Percentiles rank a stretch among this genome's conserved stretches.
Conservation (phyloP, 345 rosid species). For the Trapa bicornis region DNA sequence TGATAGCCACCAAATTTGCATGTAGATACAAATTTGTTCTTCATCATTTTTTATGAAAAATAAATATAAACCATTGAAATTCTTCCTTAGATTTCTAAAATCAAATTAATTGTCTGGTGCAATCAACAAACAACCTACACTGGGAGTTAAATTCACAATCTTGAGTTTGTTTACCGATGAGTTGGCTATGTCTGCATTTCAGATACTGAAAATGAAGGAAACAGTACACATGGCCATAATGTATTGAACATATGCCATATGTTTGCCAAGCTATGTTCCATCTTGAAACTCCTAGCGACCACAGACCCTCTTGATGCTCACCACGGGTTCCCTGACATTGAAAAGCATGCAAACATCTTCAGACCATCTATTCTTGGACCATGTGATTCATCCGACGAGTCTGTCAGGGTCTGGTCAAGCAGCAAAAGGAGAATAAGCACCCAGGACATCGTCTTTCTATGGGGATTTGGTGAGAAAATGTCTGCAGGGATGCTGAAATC, state of each 20-base stretch:
- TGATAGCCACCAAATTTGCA: background rate
- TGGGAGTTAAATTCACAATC: background rate
- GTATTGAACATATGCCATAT: constrained; percentile 53
- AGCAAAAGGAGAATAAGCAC: constrained; percentile 43
- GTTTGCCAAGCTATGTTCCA: constrained; percentile 53
- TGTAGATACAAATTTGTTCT: background rate
- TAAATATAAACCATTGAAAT: background rate
- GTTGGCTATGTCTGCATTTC: constrained; percentile 9
- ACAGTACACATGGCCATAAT: constrained; percentile 44
- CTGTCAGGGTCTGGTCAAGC: constrained; percentile 47
- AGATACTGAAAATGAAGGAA: constrained; percentile 26
- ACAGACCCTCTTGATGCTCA: constrained; percentile 17
- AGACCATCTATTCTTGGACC: constrained; percentile 12
- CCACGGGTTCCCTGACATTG: constrained; percentile 19
- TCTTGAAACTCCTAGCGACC: constrained; percentile 31
- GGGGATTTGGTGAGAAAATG: constrained; percentile 45
- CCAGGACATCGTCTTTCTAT: constrained; percentile 57
- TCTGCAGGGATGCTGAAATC: constrained; percentile 51
- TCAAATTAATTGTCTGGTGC: background rate
- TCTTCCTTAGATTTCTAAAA: background rate
- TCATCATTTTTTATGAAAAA: background rate
- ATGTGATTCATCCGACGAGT: constrained; percentile 25
- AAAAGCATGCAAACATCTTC: constrained; percentile 23
- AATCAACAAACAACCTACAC: background rate
- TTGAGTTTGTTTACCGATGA: background rate